These are phyloP conservation scores for Rhodotorula sp. DNA, from an alignment of 1,284 basidiomycete species.

Conservation along the genomic window DNA sequence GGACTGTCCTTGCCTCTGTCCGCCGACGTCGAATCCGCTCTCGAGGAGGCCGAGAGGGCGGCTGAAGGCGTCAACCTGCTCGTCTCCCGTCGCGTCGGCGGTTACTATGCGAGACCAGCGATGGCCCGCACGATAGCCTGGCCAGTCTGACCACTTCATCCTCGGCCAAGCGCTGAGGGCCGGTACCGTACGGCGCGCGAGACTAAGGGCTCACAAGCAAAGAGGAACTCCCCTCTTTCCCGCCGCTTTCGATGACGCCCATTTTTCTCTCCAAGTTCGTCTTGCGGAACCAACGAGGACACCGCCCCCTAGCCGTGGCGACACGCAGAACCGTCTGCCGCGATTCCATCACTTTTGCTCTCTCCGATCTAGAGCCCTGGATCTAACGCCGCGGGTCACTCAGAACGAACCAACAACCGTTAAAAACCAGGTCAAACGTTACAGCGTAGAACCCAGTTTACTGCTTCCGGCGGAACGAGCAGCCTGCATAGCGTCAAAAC, in stretches of 20 bases:
- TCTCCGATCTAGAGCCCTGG: no score
- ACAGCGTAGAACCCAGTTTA: constrained; percentile 15
- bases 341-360: no score
- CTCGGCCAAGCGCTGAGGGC: no score
- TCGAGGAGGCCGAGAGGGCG: constrained; percentile 30
- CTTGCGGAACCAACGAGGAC: no score
- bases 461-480: constrained; percentile 39
- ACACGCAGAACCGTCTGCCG: no score
- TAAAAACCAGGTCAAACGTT: constrained; percentile 5
- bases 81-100: no score
- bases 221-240: no score
- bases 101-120: neutral
- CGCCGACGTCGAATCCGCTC: constrained; percentile 25
- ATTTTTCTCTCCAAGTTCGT: no score
- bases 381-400: neutral
- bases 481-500: constrained; percentile 7
- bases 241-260: no score
- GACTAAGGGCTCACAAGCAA: no score
- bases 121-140: constrained; percentile 18
- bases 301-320: no score
- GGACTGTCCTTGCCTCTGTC: constrained; percentile 6
- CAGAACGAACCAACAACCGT: neutral
- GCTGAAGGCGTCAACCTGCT: neutral
- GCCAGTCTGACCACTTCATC: constrained; percentile 20
- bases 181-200: no score